phyloP scores from a whole-genome alignment of 2,329 filamentous ascomycete species.

The Fusarium sp. region DNA sequence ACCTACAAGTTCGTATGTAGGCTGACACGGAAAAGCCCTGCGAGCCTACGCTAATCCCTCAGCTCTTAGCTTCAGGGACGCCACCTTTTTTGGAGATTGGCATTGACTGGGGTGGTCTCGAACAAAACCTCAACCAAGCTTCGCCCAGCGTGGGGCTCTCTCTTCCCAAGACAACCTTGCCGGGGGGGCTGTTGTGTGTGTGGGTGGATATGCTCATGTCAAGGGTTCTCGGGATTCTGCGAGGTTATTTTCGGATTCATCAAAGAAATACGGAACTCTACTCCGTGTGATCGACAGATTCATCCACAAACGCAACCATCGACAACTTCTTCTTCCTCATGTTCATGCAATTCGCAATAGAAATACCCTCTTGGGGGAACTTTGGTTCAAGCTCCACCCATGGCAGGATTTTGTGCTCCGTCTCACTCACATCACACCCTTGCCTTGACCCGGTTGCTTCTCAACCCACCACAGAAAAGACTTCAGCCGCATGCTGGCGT shows the following conservation, averaged over 20 bases:
- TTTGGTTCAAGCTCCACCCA: neutral
- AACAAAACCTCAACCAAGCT: slow-evolving; percentile 43
- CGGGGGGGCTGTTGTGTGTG: neutral
- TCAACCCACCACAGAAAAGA: neutral
- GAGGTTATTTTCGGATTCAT: slow-evolving; percentile 26
- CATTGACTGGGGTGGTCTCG: slow-evolving; percentile 36
- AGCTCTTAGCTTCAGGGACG: slow-evolving; percentile 22
- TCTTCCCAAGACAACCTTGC: neutral
- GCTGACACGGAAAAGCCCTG: slow-evolving; percentile 31
- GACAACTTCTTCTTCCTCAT: neutral
- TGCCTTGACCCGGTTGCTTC: neutral
- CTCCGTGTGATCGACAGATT: neutral
- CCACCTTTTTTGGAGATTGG: slow-evolving; percentile 30
- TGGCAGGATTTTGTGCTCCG: neutral
- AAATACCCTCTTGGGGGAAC: neutral
- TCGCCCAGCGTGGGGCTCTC: slow-evolving; percentile 39
- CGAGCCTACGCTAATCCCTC: slow-evolving; percentile 21
- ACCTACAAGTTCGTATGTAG: neutral
- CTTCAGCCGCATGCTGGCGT: slow-evolving; percentile 4
- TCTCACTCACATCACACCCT: neutral
- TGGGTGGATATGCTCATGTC: slow-evolving; percentile 7
- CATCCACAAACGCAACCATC: neutral
- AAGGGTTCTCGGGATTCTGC: slow-evolving; percentile 23
- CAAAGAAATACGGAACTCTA: neutral
- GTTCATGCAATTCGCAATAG: neutral